Base-by-base conservation (phyloP, 164 flowering plant species). In the Amborella trichopoda region DNA sequence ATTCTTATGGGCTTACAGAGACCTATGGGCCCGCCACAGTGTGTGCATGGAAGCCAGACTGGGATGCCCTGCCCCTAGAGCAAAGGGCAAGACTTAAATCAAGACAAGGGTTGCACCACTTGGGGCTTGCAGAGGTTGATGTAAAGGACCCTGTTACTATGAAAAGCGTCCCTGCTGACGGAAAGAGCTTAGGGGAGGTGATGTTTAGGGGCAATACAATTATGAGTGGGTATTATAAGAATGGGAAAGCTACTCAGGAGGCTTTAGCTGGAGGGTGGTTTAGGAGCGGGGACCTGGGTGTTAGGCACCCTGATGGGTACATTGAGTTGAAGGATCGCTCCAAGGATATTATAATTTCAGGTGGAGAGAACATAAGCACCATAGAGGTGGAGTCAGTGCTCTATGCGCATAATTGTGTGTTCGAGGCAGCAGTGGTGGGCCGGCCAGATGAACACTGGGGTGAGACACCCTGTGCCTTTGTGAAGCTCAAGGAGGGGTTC, bases 1-100 rank as follows among this genome's bases (percentile, higher is more conserved):
- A 70, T 41, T 56, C 53, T 0, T 86, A 86, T 50, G 96, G 96
- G 2, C 66, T 86, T 67, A 82, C 89, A 12, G 93, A 86, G 62
- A 75, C 73, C 2, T 69, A 69, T n/a, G 89, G 89, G 10, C 79
- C 80, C 0, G 78, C 63, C 9, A 67, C 71, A 4, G 28, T 56
- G 20, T 59, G 70, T 14, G 54, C 64, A 3, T 72, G 74, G 80
- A 59, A 63, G 17, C 68, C 63, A 1, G 72, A 70, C 38, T 64
- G 71, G 69, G 58, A 68, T 34, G 46, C 61, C 12, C 26, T 56
- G 28, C 53, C 63, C 3, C 28, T 43, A 6, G 55, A 56, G 17
- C 59, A 52, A 46, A 23, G 58, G 3, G 66, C 44, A 8, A 56
- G 21, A 43, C 18, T 56, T 26, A 56, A 68, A 58, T 25, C 64